Evolutionary conservation across 2,329 filamentous ascomycete genomes (phyloP), one percentile per base, ranked within the genome.

Genomic region (Dothistroma pini): DNA sequence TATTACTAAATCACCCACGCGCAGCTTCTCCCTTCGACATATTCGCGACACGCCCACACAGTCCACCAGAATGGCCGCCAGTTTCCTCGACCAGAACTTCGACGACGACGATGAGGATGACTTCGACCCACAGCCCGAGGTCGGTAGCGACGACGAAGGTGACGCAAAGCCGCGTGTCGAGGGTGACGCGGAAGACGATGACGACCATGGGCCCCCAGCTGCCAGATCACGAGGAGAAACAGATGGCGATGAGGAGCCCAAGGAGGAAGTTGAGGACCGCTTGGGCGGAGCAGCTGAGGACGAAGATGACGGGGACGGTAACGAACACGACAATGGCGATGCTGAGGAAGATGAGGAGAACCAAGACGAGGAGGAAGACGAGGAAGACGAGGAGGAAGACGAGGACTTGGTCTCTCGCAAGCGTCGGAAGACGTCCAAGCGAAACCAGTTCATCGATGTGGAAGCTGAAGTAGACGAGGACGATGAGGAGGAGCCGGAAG

Each of bases 391-490:
- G 38, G 72, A 72, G 52, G 70, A 68, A 35, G 48, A 62, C 31
- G 58, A 87, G 83, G 83, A 82, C 60, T 86, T 91, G 72, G 90
- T 90, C 59, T 85, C 89, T 70, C 85, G 89, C 70, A 97, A 97
- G 77, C 89, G 93, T 60, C 78, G 83, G 72, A 88, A 87, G 75
- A 86, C 86, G 74, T 44, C 41, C 8, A 84, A 84, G 66, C 86
- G 91, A 65, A 90, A 91, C 69, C 88, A 89, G 71, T 97, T 97
- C 85, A 87, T 99, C 78, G 95, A 99, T 86, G 91, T 93, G 72
- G 95, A 99, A 82, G 95, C 95, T 75, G 95, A 97, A 78, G 95
- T 99, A 69, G 95, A 97, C 72, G 95, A 90, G 61, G 87, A 96
- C 66, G 92, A 96, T 70, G 92, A 96, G 69, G 90, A 91, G 68